Evolutionary conservation across 2,329 filamentous ascomycete genomes (phyloP).

Genomic region (Trichoderma sp.): DNA sequence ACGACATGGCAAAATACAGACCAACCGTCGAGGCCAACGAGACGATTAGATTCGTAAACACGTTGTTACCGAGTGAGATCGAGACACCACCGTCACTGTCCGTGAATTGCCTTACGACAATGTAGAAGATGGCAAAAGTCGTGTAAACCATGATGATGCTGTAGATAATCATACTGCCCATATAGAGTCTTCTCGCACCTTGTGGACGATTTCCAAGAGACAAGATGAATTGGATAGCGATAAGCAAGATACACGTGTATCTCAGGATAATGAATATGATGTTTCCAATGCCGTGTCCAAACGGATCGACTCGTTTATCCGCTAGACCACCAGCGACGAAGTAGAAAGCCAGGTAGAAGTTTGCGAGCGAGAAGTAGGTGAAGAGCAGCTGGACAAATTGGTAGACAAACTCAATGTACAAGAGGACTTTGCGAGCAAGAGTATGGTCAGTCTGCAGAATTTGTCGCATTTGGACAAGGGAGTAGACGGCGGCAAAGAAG

Average conservation of each 20-base stretch:
- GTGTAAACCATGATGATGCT: conserved; percentile 94
- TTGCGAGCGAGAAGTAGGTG: conserved; percentile 96
- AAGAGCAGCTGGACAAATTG: conserved; percentile 90
- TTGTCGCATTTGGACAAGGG: conserved; percentile 89
- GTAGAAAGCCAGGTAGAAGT: conserved; percentile 99
- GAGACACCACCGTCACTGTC: conserved; percentile 43
- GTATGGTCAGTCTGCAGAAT: conserved; percentile 94
- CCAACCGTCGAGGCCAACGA: conserved; percentile 86
- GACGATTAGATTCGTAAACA: conserved; percentile 93
- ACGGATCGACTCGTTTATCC: conserved; percentile 79
- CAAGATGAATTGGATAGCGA: conserved; percentile 92
- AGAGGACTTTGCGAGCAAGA: conserved; percentile 78
- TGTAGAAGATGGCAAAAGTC: conserved; percentile 82
- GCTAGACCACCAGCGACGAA: conserved; percentile 91
- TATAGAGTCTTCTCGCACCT: conserved; percentile 87
- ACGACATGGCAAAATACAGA: conserved; percentile 93
- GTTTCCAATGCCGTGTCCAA: conserved; percentile 80
- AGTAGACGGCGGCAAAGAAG: conserved; percentile 98
- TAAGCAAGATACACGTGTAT: conserved; percentile 82
- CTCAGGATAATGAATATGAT: conserved; percentile 84
- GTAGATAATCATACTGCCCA: conserved; percentile 86
- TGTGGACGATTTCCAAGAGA: conserved; percentile 95
- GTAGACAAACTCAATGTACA: conserved; percentile 94
- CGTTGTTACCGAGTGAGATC: conserved; percentile 71
- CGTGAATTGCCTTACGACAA: conserved; percentile 78